phyloP scores from a whole-genome alignment of 2,329 filamentous ascomycete species.

The Nigrospora osmanthi region DNA sequence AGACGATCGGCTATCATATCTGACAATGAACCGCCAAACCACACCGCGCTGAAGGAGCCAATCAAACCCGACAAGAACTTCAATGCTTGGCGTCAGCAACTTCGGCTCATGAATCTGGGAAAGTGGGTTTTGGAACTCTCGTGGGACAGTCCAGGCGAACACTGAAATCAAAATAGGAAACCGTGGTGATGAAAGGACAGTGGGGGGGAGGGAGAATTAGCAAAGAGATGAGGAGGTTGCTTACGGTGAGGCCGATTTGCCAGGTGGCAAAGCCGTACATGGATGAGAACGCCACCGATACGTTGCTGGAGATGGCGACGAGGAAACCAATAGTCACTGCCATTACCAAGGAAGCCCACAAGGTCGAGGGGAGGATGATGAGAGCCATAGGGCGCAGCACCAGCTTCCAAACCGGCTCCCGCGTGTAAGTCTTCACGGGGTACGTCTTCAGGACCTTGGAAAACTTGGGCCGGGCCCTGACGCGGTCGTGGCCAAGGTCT shows the following conservation, averaged over 20 bases:
- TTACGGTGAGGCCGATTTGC: conserved; percentile 36
- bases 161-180: too few species aligned
- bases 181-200: too few species aligned
- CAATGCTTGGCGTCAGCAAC: too few species aligned
- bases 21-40: conserved; percentile 38
- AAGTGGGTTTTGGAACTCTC: too few species aligned
- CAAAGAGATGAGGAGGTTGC: too few species aligned
- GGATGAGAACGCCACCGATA: conserved; percentile 30
- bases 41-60: conserved; percentile 39
- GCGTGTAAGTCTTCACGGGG: too few species aligned
- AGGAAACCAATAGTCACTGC: conserved; percentile 48
- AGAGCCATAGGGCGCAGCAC: conserved; percentile 40
- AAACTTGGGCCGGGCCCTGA: conserved; percentile 36
- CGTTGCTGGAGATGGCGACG: conserved; percentile 47
- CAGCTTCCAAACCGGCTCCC: too few species aligned
- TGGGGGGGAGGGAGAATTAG: too few species aligned
- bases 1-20: conserved; percentile 39
- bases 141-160: too few species aligned
- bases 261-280: conserved; percentile 36
- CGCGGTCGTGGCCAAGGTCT: conserved; percentile 23
- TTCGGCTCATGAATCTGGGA: too few species aligned
- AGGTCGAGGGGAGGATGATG: conserved; percentile 40
- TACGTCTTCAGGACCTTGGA: conserved; percentile 26
- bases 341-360: conserved; percentile 47
- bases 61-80: conserved; percentile 37